Conservation (phyloP, 495 filamentous ascomycete genomes). For the Podospora sp. region DNA sequence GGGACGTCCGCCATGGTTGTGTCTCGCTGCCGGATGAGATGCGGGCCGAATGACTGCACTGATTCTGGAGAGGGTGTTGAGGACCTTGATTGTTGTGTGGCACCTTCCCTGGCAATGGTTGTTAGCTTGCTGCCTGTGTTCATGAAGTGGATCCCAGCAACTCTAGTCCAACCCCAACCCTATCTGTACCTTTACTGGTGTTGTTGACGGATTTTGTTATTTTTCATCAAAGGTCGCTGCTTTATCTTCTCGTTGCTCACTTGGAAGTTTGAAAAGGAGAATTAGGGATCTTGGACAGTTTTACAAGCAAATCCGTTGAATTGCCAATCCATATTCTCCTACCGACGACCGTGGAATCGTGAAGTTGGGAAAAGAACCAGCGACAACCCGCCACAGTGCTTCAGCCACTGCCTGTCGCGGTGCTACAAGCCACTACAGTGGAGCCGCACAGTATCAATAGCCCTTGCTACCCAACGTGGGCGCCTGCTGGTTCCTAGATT, state of each 20-base stretch:
- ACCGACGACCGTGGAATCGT: not conserved
- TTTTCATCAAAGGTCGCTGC: not conserved
- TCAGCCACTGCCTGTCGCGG: not conserved
- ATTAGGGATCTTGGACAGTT: not conserved
- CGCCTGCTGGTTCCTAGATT: not conserved
- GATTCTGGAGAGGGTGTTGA: not conserved
- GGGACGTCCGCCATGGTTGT: conserved; percentile 72
- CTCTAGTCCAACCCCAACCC: not conserved
- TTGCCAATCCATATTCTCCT: not conserved
- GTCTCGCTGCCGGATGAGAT: conserved; percentile 21
- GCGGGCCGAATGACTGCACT: not conserved
- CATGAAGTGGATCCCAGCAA: not conserved
- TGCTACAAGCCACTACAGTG: not conserved
- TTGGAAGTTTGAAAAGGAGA: too few relatives aligned
- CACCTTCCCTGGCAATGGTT: not conserved
- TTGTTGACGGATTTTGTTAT: not conserved
- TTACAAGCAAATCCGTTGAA: not conserved
- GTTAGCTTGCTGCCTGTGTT: not conserved
- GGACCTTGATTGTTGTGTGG: not conserved
- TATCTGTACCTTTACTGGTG: not conserved
- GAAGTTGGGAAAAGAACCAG: not conserved
- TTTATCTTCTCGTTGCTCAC: too few relatives aligned
- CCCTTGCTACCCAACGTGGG: not conserved
- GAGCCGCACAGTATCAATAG: not conserved
- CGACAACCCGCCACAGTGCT: not conserved